Evolutionary conservation across 1,284 basidiomycete species (phyloP), one percentile per base, ranked within the genome.

Genomic region (Ceraceosorus guamensis): DNA sequence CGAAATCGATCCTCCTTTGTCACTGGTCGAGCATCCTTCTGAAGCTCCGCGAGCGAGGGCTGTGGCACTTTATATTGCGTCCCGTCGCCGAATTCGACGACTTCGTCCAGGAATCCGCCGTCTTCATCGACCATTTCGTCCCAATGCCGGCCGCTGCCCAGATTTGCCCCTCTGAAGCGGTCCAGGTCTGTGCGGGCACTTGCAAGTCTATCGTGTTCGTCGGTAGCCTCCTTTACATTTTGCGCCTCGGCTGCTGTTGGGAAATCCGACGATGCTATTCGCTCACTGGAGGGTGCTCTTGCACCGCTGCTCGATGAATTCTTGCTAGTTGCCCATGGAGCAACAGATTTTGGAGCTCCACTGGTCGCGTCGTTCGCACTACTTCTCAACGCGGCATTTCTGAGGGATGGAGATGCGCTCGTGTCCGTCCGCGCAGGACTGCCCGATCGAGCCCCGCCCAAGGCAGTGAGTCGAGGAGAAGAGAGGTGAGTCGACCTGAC

Each of bases 1-100:
- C 58, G 63, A 65, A 72, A 72, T n/a, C 70, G 64, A 2, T 72
- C 68, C 50, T 72, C 70, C 47, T 72, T 72, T 24, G 56, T 61
- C 30, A 72, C 61, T 13, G 63, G 65, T 14, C 39, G 34, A 31
- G 24, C 55, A 47, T 55, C 53, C 35, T 49, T 48, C 18, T 45
- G 39, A 4, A 41, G 33, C 24, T 24, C 24, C 24, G 24, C 24
- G 3, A 24, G 24, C 24, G 44, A 13, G 41, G 55, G 52, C 39
- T 57, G 30, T 0, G 70, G 61, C 14, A 75, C 66, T 50, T 73
- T 71, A 65, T 75, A 75, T 56, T 73, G 68, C 5, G 64, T 66
- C 46, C 73, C 73, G 43, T 75, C 73, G 33, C 67, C 73, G 50
- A 75, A 75, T 33, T 75, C 70, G 48, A 75, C 68, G 6, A 74